These are phyloP conservation scores for Botryotinia calthae DNA, from an alignment of 2,329 filamentous ascomycete species.

Conservation along the genomic window DNA sequence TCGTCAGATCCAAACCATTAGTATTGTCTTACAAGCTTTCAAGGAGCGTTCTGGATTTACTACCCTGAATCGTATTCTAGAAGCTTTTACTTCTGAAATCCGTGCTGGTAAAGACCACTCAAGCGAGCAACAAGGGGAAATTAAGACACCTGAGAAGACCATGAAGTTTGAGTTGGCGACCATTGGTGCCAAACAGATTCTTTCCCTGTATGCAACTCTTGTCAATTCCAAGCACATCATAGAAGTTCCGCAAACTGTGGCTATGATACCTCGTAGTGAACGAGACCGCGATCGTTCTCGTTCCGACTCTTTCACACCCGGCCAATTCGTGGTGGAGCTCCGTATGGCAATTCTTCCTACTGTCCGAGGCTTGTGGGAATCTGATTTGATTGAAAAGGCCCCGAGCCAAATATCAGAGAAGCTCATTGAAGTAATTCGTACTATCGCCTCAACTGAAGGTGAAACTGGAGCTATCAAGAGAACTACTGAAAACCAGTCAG, in stretches of 20 bases:
- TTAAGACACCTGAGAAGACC: conserved; percentile 35
- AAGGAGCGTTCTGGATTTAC: conserved; percentile 76
- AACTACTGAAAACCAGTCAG: conserved; percentile 52
- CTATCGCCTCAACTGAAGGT: conserved; percentile 71
- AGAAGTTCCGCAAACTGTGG: conserved; percentile 67
- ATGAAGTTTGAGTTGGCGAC: conserved; percentile 45
- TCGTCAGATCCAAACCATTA: conserved; percentile 53
- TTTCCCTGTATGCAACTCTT: conserved; percentile 76
- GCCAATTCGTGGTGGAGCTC: conserved; percentile 83
- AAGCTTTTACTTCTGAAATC: conserved; percentile 62
- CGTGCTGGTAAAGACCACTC: conserved; percentile 37
- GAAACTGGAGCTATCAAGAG: conserved; percentile 65
- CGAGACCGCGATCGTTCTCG: conserved; percentile 54
- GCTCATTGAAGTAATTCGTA: conserved; percentile 79
- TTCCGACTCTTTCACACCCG: conserved; percentile 60
- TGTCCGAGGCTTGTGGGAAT: conserved; percentile 79
- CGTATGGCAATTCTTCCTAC: conserved; percentile 76
- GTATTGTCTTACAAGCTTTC: conserved; percentile 82
- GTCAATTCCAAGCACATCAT: conserved; percentile 74
- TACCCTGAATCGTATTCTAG: conserved; percentile 68
- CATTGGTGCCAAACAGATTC: conserved; percentile 72
- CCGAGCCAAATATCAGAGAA: conserved; percentile 73
- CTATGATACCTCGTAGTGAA: conserved; percentile 51
- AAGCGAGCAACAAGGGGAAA: conserved; percentile 35
- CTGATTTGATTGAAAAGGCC: conserved; percentile 76